phyloP scores from a whole-genome alignment of 1,139 yeast species.

The Candida freyschussii region DNA sequence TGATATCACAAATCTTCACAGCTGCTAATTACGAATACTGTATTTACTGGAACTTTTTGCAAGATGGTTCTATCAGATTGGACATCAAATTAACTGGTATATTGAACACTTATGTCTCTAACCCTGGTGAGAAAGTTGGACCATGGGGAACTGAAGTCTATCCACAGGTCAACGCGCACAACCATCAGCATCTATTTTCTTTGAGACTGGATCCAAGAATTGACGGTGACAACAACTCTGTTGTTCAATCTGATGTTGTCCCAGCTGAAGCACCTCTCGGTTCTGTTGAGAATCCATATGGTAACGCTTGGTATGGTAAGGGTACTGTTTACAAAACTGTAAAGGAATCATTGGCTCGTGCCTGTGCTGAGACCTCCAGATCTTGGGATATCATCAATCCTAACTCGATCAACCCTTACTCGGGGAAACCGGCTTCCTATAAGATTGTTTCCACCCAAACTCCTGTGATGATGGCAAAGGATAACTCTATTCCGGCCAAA shows the following conservation, averaged over 20 bases:
- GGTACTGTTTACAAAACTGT: conserved; percentile 64
- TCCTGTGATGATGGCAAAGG: conserved; percentile 68
- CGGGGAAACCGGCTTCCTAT: conserved; percentile 71
- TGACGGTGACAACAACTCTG: conserved; percentile 75
- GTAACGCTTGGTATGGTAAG: conserved; percentile 65
- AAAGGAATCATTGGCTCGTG: conserved; percentile 60
- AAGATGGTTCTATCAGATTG: conserved; percentile 76
- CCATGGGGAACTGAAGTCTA: conserved; percentile 80
- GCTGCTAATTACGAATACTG: conserved; percentile 86
- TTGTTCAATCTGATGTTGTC: conserved; percentile 62
- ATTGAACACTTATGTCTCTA: conserved; percentile 62
- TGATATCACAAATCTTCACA: conserved; percentile 74
- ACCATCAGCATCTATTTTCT: conserved; percentile 82
- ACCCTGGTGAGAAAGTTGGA: conserved; percentile 58
- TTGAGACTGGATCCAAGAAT: conserved; percentile 74
- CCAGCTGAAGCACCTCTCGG: conserved; percentile 59
- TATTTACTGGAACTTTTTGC: conserved; percentile 76
- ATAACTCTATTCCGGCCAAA: conserved; percentile 69
- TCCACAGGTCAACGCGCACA: conserved; percentile 79
- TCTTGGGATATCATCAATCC: conserved; percentile 82
- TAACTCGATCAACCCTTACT: conserved; percentile 55
- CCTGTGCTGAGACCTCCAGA: conserved; percentile 57
- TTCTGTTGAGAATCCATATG: conserved; percentile 63
- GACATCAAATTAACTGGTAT: conserved; percentile 80
- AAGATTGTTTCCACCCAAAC: conserved; percentile 76